A percentile compares a stretch with the other conserved stretches of the same genome.
Evolutionary conservation across 768 basidiomycete species (phyloP).

Genomic region (Lactarius trivialis): DNA sequence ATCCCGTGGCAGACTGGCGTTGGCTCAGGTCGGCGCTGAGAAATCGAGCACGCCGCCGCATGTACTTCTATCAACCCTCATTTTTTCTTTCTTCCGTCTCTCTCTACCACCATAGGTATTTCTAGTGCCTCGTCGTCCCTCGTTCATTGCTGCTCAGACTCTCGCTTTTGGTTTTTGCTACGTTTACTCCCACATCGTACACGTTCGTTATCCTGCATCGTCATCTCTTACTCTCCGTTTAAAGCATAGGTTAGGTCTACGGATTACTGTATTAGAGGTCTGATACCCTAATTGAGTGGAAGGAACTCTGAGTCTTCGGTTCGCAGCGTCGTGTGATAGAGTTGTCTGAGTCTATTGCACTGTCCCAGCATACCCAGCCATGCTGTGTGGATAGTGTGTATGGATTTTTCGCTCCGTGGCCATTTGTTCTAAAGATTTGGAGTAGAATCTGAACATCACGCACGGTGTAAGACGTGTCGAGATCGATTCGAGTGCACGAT

Average conservation of each 20-base stretch:
- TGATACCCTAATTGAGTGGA: background rate
- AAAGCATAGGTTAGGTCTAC: background rate
- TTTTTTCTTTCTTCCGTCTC: background rate
- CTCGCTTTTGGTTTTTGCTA: background rate
- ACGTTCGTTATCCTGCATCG: background rate
- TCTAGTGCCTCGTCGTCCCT: background rate
- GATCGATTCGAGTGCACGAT: no score
- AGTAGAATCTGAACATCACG: no score
- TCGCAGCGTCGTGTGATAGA: background rate
- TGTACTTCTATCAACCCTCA: no score
- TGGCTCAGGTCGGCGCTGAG: slow-evolving; percentile 17
- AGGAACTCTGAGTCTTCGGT: background rate
- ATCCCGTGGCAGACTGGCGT: slow-evolving; percentile 47
- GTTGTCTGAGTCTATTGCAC: no score
- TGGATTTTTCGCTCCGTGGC: no score
- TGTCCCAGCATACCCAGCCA: no score
- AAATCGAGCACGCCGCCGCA: no score
- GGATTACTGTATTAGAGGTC: slow-evolving; percentile 21
- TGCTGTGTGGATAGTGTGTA: no score
- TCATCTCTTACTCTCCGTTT: background rate
- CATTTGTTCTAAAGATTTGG: no score
- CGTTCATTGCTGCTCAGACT: background rate
- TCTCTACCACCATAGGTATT: background rate
- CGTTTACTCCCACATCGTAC: background rate
- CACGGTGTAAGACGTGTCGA: no score